Evolutionary conservation across 768 basidiomycete species (phyloP), one percentile per base, ranked within the genome.

Genomic region (Russula compacta): DNA sequence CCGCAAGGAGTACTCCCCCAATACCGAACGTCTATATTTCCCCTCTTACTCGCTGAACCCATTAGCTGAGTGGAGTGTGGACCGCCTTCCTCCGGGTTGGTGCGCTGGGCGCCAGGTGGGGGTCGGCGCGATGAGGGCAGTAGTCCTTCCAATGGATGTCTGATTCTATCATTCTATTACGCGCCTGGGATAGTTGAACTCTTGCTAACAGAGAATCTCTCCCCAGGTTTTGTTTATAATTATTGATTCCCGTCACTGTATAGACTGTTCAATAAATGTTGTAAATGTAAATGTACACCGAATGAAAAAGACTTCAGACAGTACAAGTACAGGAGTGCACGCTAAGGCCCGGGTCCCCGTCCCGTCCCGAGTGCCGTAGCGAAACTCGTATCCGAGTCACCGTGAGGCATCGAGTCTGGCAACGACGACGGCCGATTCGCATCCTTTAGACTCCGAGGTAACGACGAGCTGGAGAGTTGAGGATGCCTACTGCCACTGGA

Each of bases 91-190:
- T 61, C 38, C 32, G 33, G 62, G 60, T 71, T 67, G 77, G 83
- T 83, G 83, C 85, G 87, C 85, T 89, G 83, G 76, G 77, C 77
- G 80, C 76, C 71, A 85, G 78, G 82, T 76, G 81, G 82, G 80
- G 86, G 86, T 86, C 71, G 85, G 77, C 78, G 75, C 76, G 71
- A 81, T 89, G 87, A 78, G 83, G 78, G 86, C 71, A 73, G 67
- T 52, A 68, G 32, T 77, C 83, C 87, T 87, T 89, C 86, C 86
- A 85, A 87, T 86, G 87, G 86, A 89, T 89, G 87, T 88, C 87
- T 88, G 87, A 88, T 73, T 74, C 70, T 69, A 88, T 73, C 74
- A 70, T 68, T 35, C 21, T 53, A 48, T 36, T 51, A 47, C 51
- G 38, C 39, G 36, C 24, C 43, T 38, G 9, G 19, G 4, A 1